Evolutionary conservation across 805 yeast species (phyloP).

Genomic region (Wickerhamomyces bovis): DNA sequence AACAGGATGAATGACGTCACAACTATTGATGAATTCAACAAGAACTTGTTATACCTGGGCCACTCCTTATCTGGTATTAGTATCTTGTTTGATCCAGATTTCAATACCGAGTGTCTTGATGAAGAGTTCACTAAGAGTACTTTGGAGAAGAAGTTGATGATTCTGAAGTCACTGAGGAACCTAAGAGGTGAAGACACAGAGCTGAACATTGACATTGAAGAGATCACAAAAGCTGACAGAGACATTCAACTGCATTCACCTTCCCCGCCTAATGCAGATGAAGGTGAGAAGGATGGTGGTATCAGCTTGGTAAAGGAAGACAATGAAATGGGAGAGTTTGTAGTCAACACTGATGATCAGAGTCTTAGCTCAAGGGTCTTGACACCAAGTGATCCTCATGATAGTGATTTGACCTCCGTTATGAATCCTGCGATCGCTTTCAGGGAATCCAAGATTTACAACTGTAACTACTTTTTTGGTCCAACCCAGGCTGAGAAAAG

Average conservation of each 20-base stretch:
- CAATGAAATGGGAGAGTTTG: conserved; percentile 20
- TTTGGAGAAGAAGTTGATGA: conserved; percentile 23
- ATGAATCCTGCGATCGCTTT: conserved; percentile 51
- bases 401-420: conserved; percentile 32
- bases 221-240: conserved; percentile 26
- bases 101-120: conserved; percentile 25
- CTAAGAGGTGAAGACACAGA: conserved; percentile 29
- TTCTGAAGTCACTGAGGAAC: conserved; percentile 32
- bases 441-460: conserved; percentile 56
- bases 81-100: conserved; percentile 67
- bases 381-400: conserved; percentile 27
- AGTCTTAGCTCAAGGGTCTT: conserved; percentile 28
- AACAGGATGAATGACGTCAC: conserved; percentile 20
- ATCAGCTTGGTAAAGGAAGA: conserved; percentile 25
- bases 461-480: conserved; percentile 61
- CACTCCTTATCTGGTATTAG: conserved; percentile 66
- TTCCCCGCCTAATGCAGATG: conserved; percentile 17
- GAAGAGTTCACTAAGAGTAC: conserved; percentile 8
- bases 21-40: conserved; percentile 47
- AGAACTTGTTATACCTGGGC: conserved; percentile 50
- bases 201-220: conserved; percentile 32
- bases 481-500: conserved; percentile 41
- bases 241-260: conserved; percentile 10
- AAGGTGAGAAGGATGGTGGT: conserved; percentile 9
- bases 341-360: conserved; percentile 23